phyloP scores from a whole-genome alignment of 1,284 basidiomycete genomes.

The Austropuccinia psidii region DNA sequence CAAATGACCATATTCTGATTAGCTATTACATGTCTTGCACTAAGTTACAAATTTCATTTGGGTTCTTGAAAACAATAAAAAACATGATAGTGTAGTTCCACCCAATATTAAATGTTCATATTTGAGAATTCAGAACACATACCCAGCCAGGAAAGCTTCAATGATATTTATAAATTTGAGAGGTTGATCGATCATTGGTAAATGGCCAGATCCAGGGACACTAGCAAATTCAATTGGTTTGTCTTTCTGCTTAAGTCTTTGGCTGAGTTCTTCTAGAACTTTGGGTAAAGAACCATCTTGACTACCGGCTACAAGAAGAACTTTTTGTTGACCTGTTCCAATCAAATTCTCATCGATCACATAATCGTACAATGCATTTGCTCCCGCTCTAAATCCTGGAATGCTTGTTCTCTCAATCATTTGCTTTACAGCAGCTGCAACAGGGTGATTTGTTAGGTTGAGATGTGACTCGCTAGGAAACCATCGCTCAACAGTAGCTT shows the following conservation, averaged over 20 bases:
- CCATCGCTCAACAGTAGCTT: conserved; percentile 49
- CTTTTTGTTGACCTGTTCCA: conserved; percentile 43
- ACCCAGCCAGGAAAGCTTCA: conserved; percentile 36
- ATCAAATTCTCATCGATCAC: conserved; percentile 47
- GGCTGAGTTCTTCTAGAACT: conserved; percentile 44
- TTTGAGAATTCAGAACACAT: no score
- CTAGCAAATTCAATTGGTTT: conserved; percentile 44
- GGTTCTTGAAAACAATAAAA: no score
- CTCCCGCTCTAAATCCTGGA: conserved; percentile 49
- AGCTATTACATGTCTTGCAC: no score
- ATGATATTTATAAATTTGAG: conserved; percentile 43
- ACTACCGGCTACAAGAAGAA: conserved; percentile 49
- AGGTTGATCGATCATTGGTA: conserved; percentile 50
- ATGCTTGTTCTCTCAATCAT: conserved; percentile 47
- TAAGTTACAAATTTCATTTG: no score
- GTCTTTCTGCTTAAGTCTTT: conserved; percentile 45
- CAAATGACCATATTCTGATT: no score
- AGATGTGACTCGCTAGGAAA: conserved; percentile 45
- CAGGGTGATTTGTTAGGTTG: conserved; percentile 41
- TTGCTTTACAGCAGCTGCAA: conserved; percentile 40
- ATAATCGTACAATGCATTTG: conserved; percentile 49
- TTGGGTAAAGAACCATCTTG: conserved; percentile 49
- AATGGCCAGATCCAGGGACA: conserved; percentile 48
- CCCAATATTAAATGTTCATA: no score
- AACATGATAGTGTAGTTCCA: no score